A percentile compares a stretch with the other conserved stretches of the same genome.
phyloP scores from a whole-genome alignment of 257 asterid genomes.

The Fraxinus excelsior region DNA sequence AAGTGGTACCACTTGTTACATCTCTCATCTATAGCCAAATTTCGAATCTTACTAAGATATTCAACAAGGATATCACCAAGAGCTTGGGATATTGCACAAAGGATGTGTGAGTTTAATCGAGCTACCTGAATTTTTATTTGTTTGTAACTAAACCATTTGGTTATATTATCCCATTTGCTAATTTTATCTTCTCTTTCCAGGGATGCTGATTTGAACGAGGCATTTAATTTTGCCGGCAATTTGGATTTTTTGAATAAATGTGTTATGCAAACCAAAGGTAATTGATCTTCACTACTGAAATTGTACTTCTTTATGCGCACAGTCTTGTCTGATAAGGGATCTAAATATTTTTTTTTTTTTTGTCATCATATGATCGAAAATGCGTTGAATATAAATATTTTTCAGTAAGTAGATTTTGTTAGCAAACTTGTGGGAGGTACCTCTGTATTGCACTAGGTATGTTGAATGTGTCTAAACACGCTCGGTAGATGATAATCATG shows the following conservation, averaged over 20 bases:
- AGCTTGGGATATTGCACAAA: slow-evolving; percentile 74
- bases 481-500: background rate
- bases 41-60: slow-evolving; percentile 71
- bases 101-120: slow-evolving; percentile 67
- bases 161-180: slow-evolving; percentile 30
- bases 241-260: slow-evolving; percentile 84
- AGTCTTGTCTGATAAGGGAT: background rate
- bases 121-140: slow-evolving; percentile 5
- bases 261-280: slow-evolving; percentile 70
- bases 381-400: background rate
- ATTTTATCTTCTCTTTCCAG: slow-evolving; percentile 41
- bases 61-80: slow-evolving; percentile 56
- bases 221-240: slow-evolving; percentile 69
- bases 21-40: slow-evolving; percentile 76
- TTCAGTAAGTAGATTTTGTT: slow-evolving; percentile 3
- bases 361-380: background rate
- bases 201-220: slow-evolving; percentile 75
- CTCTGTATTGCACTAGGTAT: background rate
- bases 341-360: background rate
- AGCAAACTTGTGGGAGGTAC: background rate
- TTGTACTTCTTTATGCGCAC: slow-evolving; percentile 1
- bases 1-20: slow-evolving; percentile 58
- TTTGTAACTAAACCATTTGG: slow-evolving; percentile 13
- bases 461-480: background rate
- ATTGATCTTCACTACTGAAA: slow-evolving; percentile 6